Percentiles rank a stretch among this genome's conserved stretches.
These are phyloP conservation scores for Fusarium brevicatenulatum DNA, from an alignment of 2,329 filamentous ascomycete genomes.

Conservation along the genomic window DNA sequence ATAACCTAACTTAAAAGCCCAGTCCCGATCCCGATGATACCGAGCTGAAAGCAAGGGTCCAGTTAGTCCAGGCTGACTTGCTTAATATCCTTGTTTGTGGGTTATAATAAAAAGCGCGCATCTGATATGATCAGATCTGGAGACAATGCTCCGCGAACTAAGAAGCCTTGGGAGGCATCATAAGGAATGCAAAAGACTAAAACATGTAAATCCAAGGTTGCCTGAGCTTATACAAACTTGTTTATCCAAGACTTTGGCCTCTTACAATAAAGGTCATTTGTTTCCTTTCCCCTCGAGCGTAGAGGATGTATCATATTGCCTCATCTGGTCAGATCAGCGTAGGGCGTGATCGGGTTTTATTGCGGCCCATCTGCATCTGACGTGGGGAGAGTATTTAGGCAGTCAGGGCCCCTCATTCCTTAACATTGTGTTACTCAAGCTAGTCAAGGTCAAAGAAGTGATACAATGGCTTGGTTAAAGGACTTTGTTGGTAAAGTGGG, in stretches of 20 bases:
- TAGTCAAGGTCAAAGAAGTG: not conserved
- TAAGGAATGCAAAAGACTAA: not conserved
- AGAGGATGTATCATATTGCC: not conserved
- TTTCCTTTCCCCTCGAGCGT: not conserved
- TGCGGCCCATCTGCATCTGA: not conserved
- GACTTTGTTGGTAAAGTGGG: conserved; percentile 39
- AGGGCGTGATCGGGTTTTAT: not conserved
- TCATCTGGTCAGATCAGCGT: not conserved
- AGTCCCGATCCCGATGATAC: conserved; percentile 18
- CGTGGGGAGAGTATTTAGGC: conserved; percentile 14
- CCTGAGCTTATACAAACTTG: no score
- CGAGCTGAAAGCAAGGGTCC: conserved; percentile 16
- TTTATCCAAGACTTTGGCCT: no score
- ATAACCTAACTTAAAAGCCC: not conserved
- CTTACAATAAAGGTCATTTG: not conserved
- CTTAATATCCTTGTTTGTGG: not conserved
- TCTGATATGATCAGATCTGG: not conserved
- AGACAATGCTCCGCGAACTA: not conserved
- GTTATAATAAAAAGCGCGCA: conserved; percentile 8
- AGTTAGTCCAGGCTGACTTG: not conserved
- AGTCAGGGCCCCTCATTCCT: not conserved
- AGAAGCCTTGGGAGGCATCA: not conserved
- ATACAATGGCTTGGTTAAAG: conserved; percentile 38
- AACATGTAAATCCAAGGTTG: not conserved
- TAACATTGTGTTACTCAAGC: not conserved